Conservation (phyloP, 2,329 filamentous ascomycete species). For the Sphaerostilbella broomeana region DNA sequence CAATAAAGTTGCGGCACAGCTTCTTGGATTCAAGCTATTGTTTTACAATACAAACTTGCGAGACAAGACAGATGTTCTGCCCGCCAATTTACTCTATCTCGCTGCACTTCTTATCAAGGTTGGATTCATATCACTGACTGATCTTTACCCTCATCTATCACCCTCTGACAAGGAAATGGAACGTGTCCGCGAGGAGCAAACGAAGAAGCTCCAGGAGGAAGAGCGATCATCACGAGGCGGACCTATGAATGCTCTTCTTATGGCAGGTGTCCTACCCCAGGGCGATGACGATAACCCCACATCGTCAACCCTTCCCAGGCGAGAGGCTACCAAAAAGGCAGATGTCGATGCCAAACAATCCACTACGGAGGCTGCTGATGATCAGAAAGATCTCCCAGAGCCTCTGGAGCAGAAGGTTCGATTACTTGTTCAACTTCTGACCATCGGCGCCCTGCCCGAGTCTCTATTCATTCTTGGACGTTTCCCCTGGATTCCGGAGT, state of each 20-base stretch:
- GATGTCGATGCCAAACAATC: constrained; percentile 46
- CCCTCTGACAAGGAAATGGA: constrained; percentile 81
- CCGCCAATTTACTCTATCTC: constrained; percentile 88
- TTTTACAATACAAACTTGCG: constrained; percentile 84
- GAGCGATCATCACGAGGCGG: constrained; percentile 66
- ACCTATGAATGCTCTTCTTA: constrained; percentile 74
- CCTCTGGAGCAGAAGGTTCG: constrained; percentile 83
- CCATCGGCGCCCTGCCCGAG: constrained; percentile 88
- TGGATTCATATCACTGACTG: constrained; percentile 86
- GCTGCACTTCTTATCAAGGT: constrained; percentile 92
- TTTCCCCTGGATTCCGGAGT: constrained; percentile 87
- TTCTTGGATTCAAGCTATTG: constrained; percentile 92
- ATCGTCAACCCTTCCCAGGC: constrained; percentile 34
- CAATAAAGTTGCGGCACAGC: constrained; percentile 85
- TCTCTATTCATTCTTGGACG: constrained; percentile 85
- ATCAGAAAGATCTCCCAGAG: constrained; percentile 54
- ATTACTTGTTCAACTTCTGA: constrained; percentile 76
- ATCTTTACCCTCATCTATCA: constrained; percentile 89
- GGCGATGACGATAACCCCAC: constrained; percentile 62
- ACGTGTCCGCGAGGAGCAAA: constrained; percentile 58
- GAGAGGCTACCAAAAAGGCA: constrained; percentile 46
- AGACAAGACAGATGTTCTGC: constrained; percentile 68
- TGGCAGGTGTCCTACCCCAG: constrained; percentile 70
- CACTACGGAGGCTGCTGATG: constrained; percentile 36
- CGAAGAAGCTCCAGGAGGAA: constrained; percentile 71